A percentile compares a stretch with the other conserved stretches of the same genome.
phyloP scores from a whole-genome alignment of 495 filamentous ascomycete species.

The Darksidea phi region DNA sequence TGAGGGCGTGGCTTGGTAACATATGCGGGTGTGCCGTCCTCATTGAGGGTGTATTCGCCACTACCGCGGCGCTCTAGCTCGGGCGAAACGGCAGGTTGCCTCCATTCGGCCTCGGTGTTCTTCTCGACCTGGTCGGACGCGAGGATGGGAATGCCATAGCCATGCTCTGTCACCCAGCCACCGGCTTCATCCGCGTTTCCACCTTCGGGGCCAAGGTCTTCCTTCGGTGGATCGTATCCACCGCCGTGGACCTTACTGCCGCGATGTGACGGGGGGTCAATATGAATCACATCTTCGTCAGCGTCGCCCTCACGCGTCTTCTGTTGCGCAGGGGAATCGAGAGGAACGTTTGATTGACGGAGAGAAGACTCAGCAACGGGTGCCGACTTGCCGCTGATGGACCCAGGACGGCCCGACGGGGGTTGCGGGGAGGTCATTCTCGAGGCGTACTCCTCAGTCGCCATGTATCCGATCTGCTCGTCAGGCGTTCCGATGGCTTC shows the following conservation, averaged over 20 bases:
- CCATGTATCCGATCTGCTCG: constrained; percentile 73
- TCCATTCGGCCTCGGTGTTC: constrained; percentile 60
- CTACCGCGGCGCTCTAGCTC: constrained; percentile 58
- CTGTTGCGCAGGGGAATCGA: constrained; percentile 40
- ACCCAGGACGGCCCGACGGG: constrained; percentile 44
- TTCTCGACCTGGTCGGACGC: constrained; percentile 90
- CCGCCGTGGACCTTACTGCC: constrained; percentile 61
- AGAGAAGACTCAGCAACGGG: constrained; percentile 59
- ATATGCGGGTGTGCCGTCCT: constrained; percentile 39
- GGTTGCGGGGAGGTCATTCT: constrained; percentile 65
- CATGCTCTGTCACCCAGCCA: constrained; percentile 54
- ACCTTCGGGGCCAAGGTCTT: constrained; percentile 47
- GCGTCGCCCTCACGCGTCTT: constrained; percentile 48
- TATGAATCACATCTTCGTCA: constrained; percentile 67
- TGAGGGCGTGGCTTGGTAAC: constrained; percentile 55
- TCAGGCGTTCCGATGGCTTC: constrained; percentile 42
- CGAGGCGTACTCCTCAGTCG: constrained; percentile 72
- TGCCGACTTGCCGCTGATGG: constrained; percentile 45
- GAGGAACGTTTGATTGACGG: constrained; percentile 54
- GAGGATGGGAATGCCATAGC: constrained; percentile 72
- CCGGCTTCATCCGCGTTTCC: constrained; percentile 53
- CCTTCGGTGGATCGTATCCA: constrained; percentile 46
- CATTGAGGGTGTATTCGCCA: constrained; percentile 53
- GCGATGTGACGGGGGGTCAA: constrained; percentile 66
- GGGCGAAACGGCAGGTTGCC: constrained; percentile 74